Evolutionary conservation across 192 early-diverging fungal genomes (phyloP).

Genomic region (Cladochytrium replicatum): DNA sequence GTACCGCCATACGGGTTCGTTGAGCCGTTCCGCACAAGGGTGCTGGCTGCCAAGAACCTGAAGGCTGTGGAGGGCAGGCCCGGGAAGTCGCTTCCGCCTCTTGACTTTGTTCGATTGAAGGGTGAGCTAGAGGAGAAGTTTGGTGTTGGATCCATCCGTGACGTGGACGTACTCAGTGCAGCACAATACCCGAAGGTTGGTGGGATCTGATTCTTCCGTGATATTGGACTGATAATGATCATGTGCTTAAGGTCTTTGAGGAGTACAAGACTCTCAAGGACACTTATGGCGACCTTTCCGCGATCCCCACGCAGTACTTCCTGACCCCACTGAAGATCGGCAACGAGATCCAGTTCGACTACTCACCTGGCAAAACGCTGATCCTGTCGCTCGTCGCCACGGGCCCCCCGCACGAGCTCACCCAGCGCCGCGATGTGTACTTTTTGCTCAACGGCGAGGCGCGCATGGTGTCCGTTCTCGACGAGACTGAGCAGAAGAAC

Average conservation of each 20-base stretch:
- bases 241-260: slow-evolving; percentile 60
- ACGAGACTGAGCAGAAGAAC: slow-evolving; percentile 10
- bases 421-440: slow-evolving; percentile 80
- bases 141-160: slow-evolving; percentile 63
- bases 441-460: slow-evolving; percentile 95
- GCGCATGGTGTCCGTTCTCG: slow-evolving; percentile 58
- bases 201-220: neutral
- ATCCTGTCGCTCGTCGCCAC: slow-evolving; percentile 86
- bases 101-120: slow-evolving; percentile 70
- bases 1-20: slow-evolving; percentile 93
- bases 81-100: slow-evolving; percentile 63
- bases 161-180: slow-evolving; percentile 69
- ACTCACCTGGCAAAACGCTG: slow-evolving; percentile 80
- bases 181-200: slow-evolving; percentile 88
- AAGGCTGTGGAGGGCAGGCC: slow-evolving; percentile 75
- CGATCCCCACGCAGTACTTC: slow-evolving; percentile 87
- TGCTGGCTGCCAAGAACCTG: slow-evolving; percentile 56
- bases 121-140: slow-evolving; percentile 70
- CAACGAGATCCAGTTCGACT: slow-evolving; percentile 81
- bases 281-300: slow-evolving; percentile 77
- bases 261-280: slow-evolving; percentile 66
- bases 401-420: slow-evolving; percentile 69
- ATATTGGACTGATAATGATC: neutral
- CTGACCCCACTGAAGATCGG: slow-evolving; percentile 72
- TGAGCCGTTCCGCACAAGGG: slow-evolving; percentile 72